Evolutionary conservation across 257 asterid species (phyloP).

Genomic region (Marsdenia floribunda): DNA sequence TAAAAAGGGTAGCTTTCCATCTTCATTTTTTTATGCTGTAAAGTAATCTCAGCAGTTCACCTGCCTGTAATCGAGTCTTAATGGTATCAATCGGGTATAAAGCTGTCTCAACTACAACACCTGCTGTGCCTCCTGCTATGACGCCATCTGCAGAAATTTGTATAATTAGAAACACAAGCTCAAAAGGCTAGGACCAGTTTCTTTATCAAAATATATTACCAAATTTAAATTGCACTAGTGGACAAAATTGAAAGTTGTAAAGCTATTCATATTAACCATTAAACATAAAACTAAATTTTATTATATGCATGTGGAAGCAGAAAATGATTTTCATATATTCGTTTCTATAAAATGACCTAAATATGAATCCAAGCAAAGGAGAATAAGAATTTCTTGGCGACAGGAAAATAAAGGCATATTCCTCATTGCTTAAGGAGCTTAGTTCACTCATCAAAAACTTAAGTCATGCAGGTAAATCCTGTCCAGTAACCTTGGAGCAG

Average conservation of each 20-base stretch:
- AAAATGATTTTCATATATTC: background rate
- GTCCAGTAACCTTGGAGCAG: background rate
- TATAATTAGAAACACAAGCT: slow-evolving; percentile 6
- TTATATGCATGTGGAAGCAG: background rate
- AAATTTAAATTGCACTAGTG: background rate
- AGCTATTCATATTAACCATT: background rate
- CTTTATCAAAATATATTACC: background rate
- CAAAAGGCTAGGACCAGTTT: background rate
- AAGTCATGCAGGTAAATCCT: background rate
- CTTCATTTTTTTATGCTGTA: background rate
- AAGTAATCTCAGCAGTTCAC: slow-evolving; percentile 20
- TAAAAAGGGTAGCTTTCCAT: background rate
- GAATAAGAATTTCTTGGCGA: background rate
- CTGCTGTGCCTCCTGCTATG: slow-evolving; percentile 94
- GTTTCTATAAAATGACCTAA: background rate
- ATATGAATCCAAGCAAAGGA: background rate
- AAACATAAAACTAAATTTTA: background rate
- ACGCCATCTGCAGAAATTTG: slow-evolving; percentile 68
- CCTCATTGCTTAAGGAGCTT: background rate
- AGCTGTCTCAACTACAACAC: slow-evolving; percentile 92
- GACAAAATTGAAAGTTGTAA: background rate
- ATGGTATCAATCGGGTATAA: slow-evolving; percentile 93
- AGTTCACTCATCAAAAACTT: background rate
- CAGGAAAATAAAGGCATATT: background rate
- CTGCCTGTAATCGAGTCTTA: slow-evolving; percentile 90